These are phyloP conservation scores for Xylaria grammica DNA, from an alignment of 495 filamentous ascomycete genomes.

Conservation along the genomic window DNA sequence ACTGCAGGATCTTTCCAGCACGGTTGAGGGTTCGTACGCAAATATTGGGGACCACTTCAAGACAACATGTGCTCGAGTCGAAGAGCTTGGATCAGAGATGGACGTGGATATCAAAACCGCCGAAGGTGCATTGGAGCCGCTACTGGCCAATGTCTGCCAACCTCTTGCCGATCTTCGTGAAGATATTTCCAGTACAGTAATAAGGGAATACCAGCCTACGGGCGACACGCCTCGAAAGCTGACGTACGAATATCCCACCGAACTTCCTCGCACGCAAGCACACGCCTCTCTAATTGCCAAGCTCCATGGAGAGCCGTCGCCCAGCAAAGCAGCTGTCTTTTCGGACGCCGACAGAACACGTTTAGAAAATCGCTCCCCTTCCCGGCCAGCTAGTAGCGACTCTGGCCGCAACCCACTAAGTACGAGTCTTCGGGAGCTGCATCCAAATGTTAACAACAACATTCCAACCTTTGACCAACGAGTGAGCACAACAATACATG, in stretches of 20 bases:
- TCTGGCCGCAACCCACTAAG: slow-evolving; percentile 24
- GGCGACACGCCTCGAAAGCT: slow-evolving; percentile 84
- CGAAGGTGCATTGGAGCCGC: slow-evolving; percentile 59
- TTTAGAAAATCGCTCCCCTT: slow-evolving; percentile 31
- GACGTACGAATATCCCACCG: slow-evolving; percentile 74
- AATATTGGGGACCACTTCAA: slow-evolving; percentile 70
- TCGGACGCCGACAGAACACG: slow-evolving; percentile 37
- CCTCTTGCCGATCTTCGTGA: slow-evolving; percentile 72
- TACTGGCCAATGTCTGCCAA: slow-evolving; percentile 64
- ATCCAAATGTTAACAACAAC: slow-evolving; percentile 46
- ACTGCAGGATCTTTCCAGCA: slow-evolving; percentile 62
- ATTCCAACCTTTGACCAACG: slow-evolving; percentile 37
- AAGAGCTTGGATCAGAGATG: slow-evolving; percentile 68
- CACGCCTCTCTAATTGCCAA: slow-evolving; percentile 71
- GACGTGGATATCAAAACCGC: slow-evolving; percentile 57
- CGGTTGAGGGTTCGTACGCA: slow-evolving; percentile 71
- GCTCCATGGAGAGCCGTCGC: slow-evolving; percentile 49
- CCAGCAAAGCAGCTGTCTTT: slow-evolving; percentile 43
- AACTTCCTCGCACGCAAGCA: slow-evolving; percentile 74
- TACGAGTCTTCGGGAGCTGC: slow-evolving; percentile 51
- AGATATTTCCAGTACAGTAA: slow-evolving; percentile 60
- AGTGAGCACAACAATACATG: slow-evolving; percentile 35
- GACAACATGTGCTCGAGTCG: slow-evolving; percentile 63
- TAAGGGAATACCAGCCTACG: slow-evolving; percentile 82
- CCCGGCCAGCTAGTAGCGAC: slow-evolving; percentile 31